Evolutionary conservation across 202 grass and related monocot species (phyloP).

Genomic region (Sporobolus alterniflorus): DNA sequence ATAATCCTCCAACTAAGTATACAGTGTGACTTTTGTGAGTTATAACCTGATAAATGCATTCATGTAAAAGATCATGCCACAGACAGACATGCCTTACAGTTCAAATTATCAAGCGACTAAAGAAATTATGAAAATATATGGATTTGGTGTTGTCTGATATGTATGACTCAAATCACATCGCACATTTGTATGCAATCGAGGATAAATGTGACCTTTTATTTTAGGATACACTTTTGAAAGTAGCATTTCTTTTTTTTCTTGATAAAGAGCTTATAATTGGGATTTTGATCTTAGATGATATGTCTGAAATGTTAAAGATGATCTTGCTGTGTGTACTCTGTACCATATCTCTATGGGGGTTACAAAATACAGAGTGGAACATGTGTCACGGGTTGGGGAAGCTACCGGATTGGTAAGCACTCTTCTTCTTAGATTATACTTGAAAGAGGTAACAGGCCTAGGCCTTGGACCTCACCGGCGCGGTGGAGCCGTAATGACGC

Average conservation of each 20-base stretch:
- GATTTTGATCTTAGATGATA: neutral
- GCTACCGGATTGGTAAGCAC: too few relatives aligned
- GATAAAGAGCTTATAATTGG: slow-evolving; percentile 5
- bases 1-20: slow-evolving; percentile 17
- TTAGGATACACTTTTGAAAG: neutral
- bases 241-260: neutral
- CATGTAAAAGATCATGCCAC: neutral
- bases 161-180: neutral
- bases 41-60: slow-evolving; percentile 5
- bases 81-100: neutral
- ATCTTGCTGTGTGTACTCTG: slow-evolving; percentile 5
- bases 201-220: slow-evolving; percentile 6
- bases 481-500: too few relatives aligned
- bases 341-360: neutral
- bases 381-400: too few relatives aligned
- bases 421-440: too few relatives aligned
- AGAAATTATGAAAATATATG: neutral
- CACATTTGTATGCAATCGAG: neutral
- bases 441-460: too few relatives aligned
- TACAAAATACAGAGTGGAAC: too few relatives aligned
- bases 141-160: slow-evolving; percentile 15
- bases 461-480: too few relatives aligned
- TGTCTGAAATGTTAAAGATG: slow-evolving; percentile 11
- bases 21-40: neutral
- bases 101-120: slow-evolving; percentile 9